Evolutionary conservation across 371 early-diverging fungal species (phyloP).

Genomic region (Mortierella sp.): DNA sequence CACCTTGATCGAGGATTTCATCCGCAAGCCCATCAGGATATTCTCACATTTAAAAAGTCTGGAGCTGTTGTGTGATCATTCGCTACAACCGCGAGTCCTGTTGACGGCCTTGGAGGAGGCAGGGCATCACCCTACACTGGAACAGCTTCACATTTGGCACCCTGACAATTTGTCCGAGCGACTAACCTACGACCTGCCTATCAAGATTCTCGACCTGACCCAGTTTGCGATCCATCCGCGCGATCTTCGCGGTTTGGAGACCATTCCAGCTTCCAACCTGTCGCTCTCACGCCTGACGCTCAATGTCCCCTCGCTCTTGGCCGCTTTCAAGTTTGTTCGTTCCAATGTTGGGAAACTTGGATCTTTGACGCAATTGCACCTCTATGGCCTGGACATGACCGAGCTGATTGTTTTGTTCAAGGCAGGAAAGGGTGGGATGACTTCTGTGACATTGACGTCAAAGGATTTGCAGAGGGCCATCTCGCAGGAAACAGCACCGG

Average conservation of each 20-base stretch:
- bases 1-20: no score
- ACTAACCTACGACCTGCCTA: not conserved
- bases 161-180: not conserved
- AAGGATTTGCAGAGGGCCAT: not conserved
- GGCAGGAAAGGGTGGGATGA: not conserved
- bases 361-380: not conserved
- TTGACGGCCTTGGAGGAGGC: not conserved
- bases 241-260: no score
- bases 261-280: no score
- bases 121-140: not conserved
- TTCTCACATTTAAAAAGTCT: not conserved
- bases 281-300: no score
- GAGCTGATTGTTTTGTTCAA: not conserved
- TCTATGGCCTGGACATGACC: not conserved
- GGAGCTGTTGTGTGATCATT: not conserved
- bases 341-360: not conserved
- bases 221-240: no score
- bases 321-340: no score
- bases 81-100: no score
- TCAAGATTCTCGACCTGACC: not conserved
- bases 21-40: not conserved
- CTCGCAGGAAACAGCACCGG: not conserved
- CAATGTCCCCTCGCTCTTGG: no score
- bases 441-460: not conserved
- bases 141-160: not conserved